Evolutionary conservation across 768 basidiomycete species (phyloP).

Genomic region (Wakefieldia striispora): DNA sequence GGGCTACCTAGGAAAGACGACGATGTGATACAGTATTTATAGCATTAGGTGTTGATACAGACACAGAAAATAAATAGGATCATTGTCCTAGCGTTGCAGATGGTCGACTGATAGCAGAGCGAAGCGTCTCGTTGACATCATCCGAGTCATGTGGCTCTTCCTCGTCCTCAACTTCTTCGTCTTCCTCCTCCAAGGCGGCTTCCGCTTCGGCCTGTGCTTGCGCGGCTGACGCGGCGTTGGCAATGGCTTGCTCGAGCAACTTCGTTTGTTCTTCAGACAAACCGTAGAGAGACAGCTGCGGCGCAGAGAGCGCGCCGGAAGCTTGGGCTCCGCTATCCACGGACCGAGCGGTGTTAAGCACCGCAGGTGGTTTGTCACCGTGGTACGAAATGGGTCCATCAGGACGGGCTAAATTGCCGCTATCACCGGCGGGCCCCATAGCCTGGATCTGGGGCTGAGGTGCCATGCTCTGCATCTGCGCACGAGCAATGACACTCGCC

Average conservation of each 20-base stretch:
- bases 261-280: conserved; percentile 72
- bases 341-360: conserved; percentile 8
- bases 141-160: conserved; percentile 25
- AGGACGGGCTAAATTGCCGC: conserved; percentile 4
- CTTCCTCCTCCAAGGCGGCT: conserved; percentile 70
- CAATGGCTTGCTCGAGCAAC: conserved; percentile 69
- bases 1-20: conserved; percentile 7
- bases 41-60: conserved; percentile 22
- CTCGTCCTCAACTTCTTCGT: conserved; percentile 48
- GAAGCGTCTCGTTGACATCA: conserved; percentile 12
- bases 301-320: conserved; percentile 9
- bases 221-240: conserved; percentile 69
- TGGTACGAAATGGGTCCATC: conserved; percentile 10
- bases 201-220: conserved; percentile 80
- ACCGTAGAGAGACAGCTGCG: conserved; percentile 63
- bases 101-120: conserved; percentile 10
- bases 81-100: conserved; percentile 9
- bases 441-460: conserved; percentile 17
- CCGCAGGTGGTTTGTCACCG: conserved; percentile 1
- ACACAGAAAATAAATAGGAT: conserved; percentile 22
- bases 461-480: conserved; percentile 50
- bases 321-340: conserved; percentile 8
- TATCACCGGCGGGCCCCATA: not conserved
- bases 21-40: conserved; percentile 25
- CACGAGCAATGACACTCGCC: conserved; percentile 71